Evolutionary conservation across 768 basidiomycete species (phyloP), one percentile per base, ranked within the genome.

Genomic region (Leccinum fibrillosum): DNA sequence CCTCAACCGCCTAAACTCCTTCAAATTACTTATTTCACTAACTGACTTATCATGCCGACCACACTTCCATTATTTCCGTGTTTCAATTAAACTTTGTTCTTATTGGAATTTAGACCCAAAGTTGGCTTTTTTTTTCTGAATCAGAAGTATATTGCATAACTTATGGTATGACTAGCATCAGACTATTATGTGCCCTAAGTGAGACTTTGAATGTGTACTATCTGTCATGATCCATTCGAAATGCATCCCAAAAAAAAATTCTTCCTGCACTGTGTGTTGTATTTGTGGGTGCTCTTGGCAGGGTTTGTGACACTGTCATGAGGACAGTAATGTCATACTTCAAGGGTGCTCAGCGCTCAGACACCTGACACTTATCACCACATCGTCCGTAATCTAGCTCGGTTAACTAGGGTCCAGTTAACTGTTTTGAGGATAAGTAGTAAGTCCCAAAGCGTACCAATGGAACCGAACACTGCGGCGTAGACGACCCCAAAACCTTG

Each of bases 41-140:
- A 39, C 26, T 44, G 17, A 62, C 13, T 3, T 55, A 56, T 47
- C 23, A 54, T 52, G 21, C 26, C 23, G 13, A 30, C 35, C 35
- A 5, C 35, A 5, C 49, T 21, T 64, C 62, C 57, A 3, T 60
- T 69, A 68, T 15, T 8, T 57, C 25, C 49, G 63, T 62, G 28
- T 34, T 5, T 34, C 32, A 13, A 12, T 34, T 47, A 9, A 39
- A 39, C 2, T 42, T 42, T 25, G 28, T 10, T 11, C 42, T 13
- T 51, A 11, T 34, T 17, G 37, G 7, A 37, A 13, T 37, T 44
- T 11, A 10, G 42, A 44, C 19, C 42, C n/a, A 7, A 17, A 37
- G 12, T 44, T 9, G 5, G 19, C 19, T 28, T 28, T 42, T n/a
- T 44, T 10, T 44, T 44, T 19, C 17, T 2, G 11, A 19, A 11